Evolutionary conservation across 2,329 filamentous ascomycete genomes (phyloP).

Genomic region (Orbilia oligospora): DNA sequence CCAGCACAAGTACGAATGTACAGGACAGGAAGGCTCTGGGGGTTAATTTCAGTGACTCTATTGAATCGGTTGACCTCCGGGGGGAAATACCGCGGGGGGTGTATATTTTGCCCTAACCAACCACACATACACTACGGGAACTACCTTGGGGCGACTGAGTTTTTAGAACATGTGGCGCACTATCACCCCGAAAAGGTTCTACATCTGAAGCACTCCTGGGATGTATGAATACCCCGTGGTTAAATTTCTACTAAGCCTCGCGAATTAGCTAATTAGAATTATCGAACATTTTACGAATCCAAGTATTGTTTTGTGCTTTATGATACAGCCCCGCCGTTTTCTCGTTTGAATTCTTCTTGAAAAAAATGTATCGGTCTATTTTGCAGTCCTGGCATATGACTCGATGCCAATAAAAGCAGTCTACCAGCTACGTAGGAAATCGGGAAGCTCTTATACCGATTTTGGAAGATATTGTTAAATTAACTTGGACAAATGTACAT

Average conservation of each 20-base stretch:
- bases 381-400: too few relatives aligned
- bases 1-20: background rate
- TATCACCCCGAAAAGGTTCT: background rate
- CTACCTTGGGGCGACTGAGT: background rate
- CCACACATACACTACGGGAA: background rate
- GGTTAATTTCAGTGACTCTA: background rate
- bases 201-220: background rate
- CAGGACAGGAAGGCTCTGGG: background rate
- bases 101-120: background rate
- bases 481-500: too few relatives aligned
- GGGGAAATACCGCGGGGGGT: background rate
- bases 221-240: constrained; percentile 18
- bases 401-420: too few relatives aligned
- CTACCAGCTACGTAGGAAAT: too few relatives aligned
- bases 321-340: too few relatives aligned
- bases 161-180: background rate
- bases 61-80: background rate
- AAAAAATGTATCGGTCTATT: too few relatives aligned
- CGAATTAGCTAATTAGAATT: constrained; percentile 29
- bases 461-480: too few relatives aligned
- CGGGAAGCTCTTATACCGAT: too few relatives aligned
- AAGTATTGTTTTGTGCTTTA: too few relatives aligned
- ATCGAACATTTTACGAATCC: too few relatives aligned
- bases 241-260: too few relatives aligned
- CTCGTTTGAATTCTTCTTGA: too few relatives aligned